phyloP scores from a whole-genome alignment of 1,284 basidiomycete genomes.

The Volvariella volvacea region DNA sequence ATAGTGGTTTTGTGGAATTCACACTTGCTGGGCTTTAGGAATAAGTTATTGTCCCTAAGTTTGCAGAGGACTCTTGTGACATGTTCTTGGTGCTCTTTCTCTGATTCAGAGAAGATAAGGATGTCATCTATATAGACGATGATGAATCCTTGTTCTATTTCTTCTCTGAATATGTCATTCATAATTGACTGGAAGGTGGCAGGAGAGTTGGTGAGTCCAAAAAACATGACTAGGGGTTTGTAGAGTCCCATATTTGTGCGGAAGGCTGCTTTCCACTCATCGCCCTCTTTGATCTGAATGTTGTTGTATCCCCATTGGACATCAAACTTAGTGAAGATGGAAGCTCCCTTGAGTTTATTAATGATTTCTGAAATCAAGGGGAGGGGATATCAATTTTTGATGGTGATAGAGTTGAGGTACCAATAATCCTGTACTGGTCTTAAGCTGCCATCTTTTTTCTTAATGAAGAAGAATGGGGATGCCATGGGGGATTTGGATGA shows the following conservation, averaged over 20 bases:
- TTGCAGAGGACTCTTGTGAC: constrained; percentile 21
- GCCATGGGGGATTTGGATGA: constrained; percentile 2
- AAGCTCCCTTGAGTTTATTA: constrained; percentile 5
- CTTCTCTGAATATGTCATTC: constrained; percentile 6
- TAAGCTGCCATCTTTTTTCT: neutral
- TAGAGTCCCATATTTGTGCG: constrained; percentile 24
- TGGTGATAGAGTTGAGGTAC: neutral
- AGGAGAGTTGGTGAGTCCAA: constrained; percentile 22
- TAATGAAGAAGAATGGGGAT: constrained; percentile 1
- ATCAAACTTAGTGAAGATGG: constrained; percentile 12
- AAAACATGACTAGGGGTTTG: constrained; percentile 31
- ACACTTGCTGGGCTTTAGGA: constrained; percentile 30
- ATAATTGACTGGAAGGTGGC: constrained; percentile 13
- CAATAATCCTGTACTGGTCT: neutral
- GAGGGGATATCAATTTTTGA: constrained; percentile 1
- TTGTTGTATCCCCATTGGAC: constrained; percentile 15
- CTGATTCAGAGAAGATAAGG: constrained; percentile 13
- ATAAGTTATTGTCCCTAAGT: constrained; percentile 23
- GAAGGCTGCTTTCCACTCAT: constrained; percentile 31
- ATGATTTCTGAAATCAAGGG: constrained; percentile 10
- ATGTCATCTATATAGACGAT: constrained; percentile 10
- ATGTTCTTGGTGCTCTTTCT: constrained; percentile 14
- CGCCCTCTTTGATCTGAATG: constrained; percentile 24
- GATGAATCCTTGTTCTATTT: neutral
- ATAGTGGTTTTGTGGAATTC: constrained; percentile 24